Percentiles rank a stretch among this genome's conserved stretches.
Conservation (phyloP, 768 basidiomycete species). For the Amanita jacksonii region DNA sequence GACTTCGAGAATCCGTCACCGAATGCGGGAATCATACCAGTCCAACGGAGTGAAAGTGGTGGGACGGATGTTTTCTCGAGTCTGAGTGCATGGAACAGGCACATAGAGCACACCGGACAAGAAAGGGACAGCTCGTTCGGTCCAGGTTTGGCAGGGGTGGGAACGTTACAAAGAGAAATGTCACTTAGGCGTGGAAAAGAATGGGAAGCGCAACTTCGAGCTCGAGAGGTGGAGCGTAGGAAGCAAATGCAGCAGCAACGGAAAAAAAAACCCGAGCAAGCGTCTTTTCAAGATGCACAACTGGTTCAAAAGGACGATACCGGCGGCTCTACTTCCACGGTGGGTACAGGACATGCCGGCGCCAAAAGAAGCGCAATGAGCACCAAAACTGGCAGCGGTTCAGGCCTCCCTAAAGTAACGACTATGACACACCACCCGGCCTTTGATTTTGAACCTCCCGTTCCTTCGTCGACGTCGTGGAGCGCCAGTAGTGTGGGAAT, state of each 20-base stretch:
- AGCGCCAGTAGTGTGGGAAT: slow-evolving; percentile 13
- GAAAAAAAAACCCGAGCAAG: slow-evolving; percentile 11
- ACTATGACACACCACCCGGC: slow-evolving; percentile 42
- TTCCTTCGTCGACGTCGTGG: slow-evolving; percentile 35
- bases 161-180: slow-evolving; percentile 31
- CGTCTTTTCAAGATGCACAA: slow-evolving; percentile 14
- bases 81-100: slow-evolving; percentile 23
- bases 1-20: slow-evolving; percentile 66
- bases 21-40: slow-evolving; percentile 13
- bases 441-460: slow-evolving; percentile 63
- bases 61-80: slow-evolving; percentile 22
- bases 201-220: slow-evolving; percentile 23
- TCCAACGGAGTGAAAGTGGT: slow-evolving; percentile 36
- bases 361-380: slow-evolving; percentile 26
- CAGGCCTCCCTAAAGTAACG: slow-evolving; percentile 24
- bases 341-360: slow-evolving; percentile 26
- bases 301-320: slow-evolving; percentile 28
- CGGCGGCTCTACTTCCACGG: slow-evolving; percentile 31
- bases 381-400: slow-evolving; percentile 17
- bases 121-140: slow-evolving; percentile 30
- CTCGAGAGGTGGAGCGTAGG: slow-evolving; percentile 15
- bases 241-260: slow-evolving; percentile 11
- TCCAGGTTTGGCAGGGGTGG: slow-evolving; percentile 35
- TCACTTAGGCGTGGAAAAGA: slow-evolving; percentile 32
- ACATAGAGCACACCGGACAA: slow-evolving; percentile 17